A percentile compares a stretch with the other conserved stretches of the same genome.
phyloP scores from a whole-genome alignment of 495 filamentous ascomycete genomes.

The Aspergillus sclerotiicarbonarius region DNA sequence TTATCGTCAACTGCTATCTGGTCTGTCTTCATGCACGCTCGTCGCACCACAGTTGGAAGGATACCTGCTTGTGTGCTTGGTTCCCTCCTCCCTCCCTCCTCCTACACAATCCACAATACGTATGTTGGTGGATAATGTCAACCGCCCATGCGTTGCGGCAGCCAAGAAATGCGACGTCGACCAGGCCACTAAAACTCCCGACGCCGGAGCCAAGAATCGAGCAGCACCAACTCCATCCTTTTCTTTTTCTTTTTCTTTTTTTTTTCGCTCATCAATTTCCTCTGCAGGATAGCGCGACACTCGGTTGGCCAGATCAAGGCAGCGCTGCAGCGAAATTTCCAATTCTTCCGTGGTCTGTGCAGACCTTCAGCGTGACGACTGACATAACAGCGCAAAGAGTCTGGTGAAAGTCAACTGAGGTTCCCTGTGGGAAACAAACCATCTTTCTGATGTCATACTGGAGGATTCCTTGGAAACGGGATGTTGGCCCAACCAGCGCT shows the following conservation, averaged over 20 bases:
- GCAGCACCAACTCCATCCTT: slow-evolving; percentile 1
- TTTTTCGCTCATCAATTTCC: slow-evolving; percentile 5
- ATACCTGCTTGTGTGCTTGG: too few species aligned
- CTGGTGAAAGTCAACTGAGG: not conserved
- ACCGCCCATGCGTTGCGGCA: not conserved
- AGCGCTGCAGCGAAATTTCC: slow-evolving; percentile 10
- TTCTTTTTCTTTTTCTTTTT: slow-evolving; percentile 3
- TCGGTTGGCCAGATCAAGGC: slow-evolving; percentile 7
- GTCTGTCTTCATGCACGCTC: too few species aligned
- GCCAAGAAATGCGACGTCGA: not conserved
- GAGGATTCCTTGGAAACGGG: slow-evolving; percentile 8
- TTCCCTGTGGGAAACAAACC: not conserved
- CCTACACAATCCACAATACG: too few species aligned
- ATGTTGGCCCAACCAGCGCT: not conserved
- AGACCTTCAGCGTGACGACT: slow-evolving; percentile 4
- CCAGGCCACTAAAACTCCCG: slow-evolving; percentile 1
- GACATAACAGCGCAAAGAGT: not conserved
- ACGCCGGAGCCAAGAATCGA: slow-evolving; percentile 8
- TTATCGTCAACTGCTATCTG: too few species aligned
- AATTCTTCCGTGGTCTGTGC: slow-evolving; percentile 2
- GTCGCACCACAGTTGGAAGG: too few species aligned
- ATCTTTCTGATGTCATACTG: slow-evolving; percentile 8
- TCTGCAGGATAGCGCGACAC: slow-evolving; percentile 7
- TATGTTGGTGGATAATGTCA: too few species aligned
- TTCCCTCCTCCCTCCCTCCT: too few species aligned